Base-by-base conservation (phyloP, 495 filamentous ascomycete species). In the Annulohypoxylon bovei region DNA sequence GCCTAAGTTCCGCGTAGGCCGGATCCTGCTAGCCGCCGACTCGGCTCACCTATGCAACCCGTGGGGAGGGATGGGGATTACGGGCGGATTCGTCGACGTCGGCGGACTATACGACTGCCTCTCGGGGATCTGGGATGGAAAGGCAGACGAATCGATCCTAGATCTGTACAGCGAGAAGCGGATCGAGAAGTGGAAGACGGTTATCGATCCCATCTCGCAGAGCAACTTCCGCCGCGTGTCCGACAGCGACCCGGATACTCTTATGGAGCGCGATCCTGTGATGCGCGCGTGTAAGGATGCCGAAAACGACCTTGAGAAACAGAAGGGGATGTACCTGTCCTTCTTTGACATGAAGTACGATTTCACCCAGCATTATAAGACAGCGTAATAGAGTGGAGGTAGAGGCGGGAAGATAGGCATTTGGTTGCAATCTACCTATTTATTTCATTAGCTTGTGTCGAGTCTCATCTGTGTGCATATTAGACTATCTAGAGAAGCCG, bases 51-150 rank as follows among this genome's bases (percentile, higher is more conserved):
- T 88, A 23, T 87, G 84, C 71, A 87, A 87, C 75, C 86, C 86
- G 1, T 84, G 80, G 71, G 88, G 88, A 56, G 87, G 88, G 5
- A 77, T 89, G 39, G 88, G 88, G 2, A 83, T 90, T 46, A 89
- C 87, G 0, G 87, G 87, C 9, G 88, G 88, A 0, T 84, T 90
- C 25, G 87, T 84, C 11, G 88, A 90, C 59, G 80, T 89, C 1
- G 86, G 86, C 23, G 83, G 83, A 1, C 79, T 90, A n/a, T 86
- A 79, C 55, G 87, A 90, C 61, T 85, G 85, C 52, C 77, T 90
- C 2, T 75, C 80, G 22, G 87, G 86, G 1, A 85, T 90, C 33
- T 83, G 84, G 72, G 80, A 84, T n/a, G 83, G 82, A 1, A 76
- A 79, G 30, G 84, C 86, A 1, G 84, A 86, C 62, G 86, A 87